Base-by-base conservation (phyloP, 2,329 filamentous ascomycete species). In the Parascedosporium putredinis region DNA sequence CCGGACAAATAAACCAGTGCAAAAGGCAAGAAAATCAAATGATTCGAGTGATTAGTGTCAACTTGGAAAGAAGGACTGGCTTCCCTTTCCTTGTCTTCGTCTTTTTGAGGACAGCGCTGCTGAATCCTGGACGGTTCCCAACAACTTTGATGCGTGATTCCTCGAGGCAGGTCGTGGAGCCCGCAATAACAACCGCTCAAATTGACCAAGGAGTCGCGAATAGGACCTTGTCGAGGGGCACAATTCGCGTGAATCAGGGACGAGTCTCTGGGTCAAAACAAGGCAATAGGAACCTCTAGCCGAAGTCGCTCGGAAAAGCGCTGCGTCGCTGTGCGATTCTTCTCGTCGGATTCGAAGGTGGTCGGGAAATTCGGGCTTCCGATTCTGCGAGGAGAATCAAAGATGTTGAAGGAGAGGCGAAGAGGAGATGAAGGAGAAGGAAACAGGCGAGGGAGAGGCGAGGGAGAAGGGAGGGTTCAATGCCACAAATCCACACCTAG, bases 91-190 rank as follows among this genome's bases (percentile, higher is more conserved):
- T 7, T 24, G 5, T n/a, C n/a, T n/a, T n/a, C n/a, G n/a, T n/a
- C n/a, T n/a, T n/a, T n/a, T n/a, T n/a, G 23, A 20, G 49, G 49
- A 50, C 49, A 50, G 49, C 49, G 43, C 49, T 50, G 49, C 49
- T 50, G 49, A 47, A 50, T 50, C 49, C 49, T 45, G 24, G 42
- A 29, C 27, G 12, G 31, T 14, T 29, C 47, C 24, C 22, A 16
- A 23, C 24, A 20, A 22, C 14, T 20, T 23, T 25, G 29, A 33
- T 23, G 23, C 40, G 47, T 27, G 47, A 38, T 25, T 40, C 16
- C 47, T 49, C 36, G 47, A 44, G 23, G 36, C 16, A 14, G 22
- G 6, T 45, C 42, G 23, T 5, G 27, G 5, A 5, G 12, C 18
- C n/a, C n/a, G 25, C n/a, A 46, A 16, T 18, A 23, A 29, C n/a